Percentiles rank a stretch among this genome's conserved stretches.
Evolutionary conservation across 225 moss, liverwort and hornwort species (phyloP).

Genomic region (Polytrichum commune): DNA sequence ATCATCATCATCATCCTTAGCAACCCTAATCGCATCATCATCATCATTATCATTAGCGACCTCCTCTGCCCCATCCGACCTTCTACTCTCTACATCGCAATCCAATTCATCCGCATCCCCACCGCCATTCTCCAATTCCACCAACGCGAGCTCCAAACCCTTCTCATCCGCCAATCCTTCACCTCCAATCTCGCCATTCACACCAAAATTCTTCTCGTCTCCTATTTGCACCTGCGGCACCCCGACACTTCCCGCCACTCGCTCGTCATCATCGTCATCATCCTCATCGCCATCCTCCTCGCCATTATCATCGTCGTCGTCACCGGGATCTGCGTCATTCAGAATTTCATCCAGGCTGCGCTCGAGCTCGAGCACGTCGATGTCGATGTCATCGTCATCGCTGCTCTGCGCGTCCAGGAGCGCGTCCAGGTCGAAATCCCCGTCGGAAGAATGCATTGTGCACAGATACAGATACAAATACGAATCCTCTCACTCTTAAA

Average conservation of each 20-base stretch:
- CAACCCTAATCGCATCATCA: background rate
- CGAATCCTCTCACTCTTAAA: no score
- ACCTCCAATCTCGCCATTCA: background rate
- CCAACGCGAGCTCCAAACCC: background rate
- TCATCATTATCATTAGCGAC: no score
- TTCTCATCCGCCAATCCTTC: background rate
- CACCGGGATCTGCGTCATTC: slow-evolving; percentile 50
- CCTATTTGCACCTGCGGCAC: background rate
- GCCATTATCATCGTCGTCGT: slow-evolving; percentile 20
- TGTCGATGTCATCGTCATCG: slow-evolving; percentile 37
- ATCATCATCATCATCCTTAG: background rate
- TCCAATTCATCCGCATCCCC: no score
- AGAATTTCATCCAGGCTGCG: slow-evolving; percentile 71
- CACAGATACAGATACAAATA: no score
- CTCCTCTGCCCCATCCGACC: no score
- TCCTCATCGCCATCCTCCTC: background rate
- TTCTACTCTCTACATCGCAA: no score
- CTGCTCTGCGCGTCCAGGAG: slow-evolving; percentile 67
- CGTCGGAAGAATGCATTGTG: no score
- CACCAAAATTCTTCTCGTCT: background rate
- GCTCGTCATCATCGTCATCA: background rate
- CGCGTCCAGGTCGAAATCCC: slow-evolving; percentile 70
- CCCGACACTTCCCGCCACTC: background rate
- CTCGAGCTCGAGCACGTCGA: slow-evolving; percentile 44
- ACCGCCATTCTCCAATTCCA: no score